phyloP scores from a whole-genome alignment of 352 stramenopile species.

The Blastocystis hominis region DNA sequence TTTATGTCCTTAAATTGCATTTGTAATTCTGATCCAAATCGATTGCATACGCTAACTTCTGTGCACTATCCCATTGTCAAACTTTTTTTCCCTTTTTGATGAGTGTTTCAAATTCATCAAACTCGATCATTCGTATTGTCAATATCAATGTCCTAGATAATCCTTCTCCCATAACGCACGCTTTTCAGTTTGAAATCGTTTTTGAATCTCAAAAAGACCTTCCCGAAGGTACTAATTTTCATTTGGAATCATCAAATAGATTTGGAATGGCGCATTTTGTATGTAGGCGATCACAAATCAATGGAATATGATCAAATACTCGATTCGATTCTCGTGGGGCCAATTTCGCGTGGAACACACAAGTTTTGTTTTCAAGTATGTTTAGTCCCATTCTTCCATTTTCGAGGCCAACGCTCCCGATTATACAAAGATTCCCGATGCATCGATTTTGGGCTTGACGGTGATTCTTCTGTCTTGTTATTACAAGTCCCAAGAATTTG shows the following conservation, averaged over 20 bases:
- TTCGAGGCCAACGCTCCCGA: constrained; percentile 81
- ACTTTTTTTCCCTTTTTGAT: background rate
- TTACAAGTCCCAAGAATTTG: constrained; percentile 90
- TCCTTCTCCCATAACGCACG: constrained; percentile 87
- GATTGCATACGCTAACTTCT: no score
- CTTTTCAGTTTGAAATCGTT: constrained; percentile 99
- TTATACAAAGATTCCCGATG: constrained; percentile 77
- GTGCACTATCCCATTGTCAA: background rate
- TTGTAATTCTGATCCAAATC: no score
- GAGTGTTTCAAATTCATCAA: background rate
- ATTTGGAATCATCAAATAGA: constrained; percentile 66
- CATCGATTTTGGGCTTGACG: constrained; percentile 92
- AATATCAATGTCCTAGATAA: constrained; percentile 95
- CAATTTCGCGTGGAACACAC: constrained; percentile 90
- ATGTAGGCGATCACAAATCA: constrained; percentile 90
- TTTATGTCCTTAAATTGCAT: no score
- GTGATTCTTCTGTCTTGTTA: constrained; percentile 93
- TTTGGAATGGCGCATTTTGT: constrained; percentile 97
- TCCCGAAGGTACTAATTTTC: constrained; percentile 67
- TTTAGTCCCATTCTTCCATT: background rate
- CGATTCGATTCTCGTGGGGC: constrained; percentile 93
- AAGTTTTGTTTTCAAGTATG: constrained; percentile 87
- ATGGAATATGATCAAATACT: constrained; percentile 89
- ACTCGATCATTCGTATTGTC: constrained; percentile 69
- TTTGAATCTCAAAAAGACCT: constrained; percentile 94